A percentile compares a stretch with the other conserved stretches of the same genome.
Evolutionary conservation across 2,329 filamentous ascomycete species (phyloP).

Genomic region (Aspergillus japonicus): DNA sequence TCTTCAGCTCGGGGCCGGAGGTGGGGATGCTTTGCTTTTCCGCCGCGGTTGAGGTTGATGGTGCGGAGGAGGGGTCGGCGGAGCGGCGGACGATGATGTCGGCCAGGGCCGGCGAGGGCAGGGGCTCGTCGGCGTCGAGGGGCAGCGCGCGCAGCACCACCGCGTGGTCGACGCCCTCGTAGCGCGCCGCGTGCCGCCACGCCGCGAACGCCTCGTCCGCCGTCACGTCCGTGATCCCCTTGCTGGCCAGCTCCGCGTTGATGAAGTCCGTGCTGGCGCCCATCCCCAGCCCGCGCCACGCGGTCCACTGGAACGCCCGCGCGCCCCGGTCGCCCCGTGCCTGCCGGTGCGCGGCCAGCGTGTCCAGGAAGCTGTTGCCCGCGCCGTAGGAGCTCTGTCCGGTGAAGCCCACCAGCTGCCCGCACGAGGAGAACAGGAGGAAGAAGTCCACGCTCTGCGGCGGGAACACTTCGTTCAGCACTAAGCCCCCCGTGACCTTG

Average conservation of each 20-base stretch:
- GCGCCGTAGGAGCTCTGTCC: constrained; percentile 9
- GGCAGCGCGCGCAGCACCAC: constrained; percentile 37
- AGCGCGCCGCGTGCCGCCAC: constrained; percentile 39
- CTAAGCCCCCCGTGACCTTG: constrained; percentile 5
- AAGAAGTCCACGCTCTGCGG: constrained; percentile 9
- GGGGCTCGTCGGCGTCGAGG: constrained; percentile 34
- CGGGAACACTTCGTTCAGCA: constrained; percentile 4
- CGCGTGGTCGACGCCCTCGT: constrained; percentile 37
- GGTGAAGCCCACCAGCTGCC: constrained; percentile 9
- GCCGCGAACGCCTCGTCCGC: constrained; percentile 45
- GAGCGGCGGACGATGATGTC: constrained; percentile 13
- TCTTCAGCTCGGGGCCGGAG: neutral
- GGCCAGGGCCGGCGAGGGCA: constrained; percentile 12
- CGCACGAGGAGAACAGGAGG: constrained; percentile 10
- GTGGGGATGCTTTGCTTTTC: neutral
- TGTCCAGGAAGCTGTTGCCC: constrained; percentile 10
- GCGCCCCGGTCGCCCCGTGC: constrained; percentile 4
- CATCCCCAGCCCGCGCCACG: constrained; percentile 25
- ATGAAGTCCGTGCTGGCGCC: constrained; percentile 40
- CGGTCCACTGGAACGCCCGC: constrained; percentile 12
- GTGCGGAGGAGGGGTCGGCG: neutral
- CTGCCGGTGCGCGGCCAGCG: constrained; percentile 6
- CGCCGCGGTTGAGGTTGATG: neutral
- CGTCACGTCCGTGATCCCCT: constrained; percentile 46
- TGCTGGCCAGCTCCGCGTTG: constrained; percentile 41